Percentiles rank a stretch among this genome's conserved stretches.
Evolutionary conservation across 169 alveolate species (phyloP).

Genomic region (Plasmodium yoelii): DNA sequence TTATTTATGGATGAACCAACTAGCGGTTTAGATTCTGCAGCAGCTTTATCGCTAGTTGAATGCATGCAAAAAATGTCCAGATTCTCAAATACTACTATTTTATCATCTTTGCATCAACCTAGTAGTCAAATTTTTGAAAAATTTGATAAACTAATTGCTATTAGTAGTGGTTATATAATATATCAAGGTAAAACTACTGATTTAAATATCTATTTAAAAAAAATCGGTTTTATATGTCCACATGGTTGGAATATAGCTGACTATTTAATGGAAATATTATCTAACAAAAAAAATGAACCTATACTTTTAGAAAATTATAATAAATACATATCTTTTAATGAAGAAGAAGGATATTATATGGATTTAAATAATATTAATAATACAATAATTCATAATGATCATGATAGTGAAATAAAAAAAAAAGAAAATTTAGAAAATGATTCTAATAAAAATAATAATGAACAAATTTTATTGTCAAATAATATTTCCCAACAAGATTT

Average conservation of each 20-base stretch:
- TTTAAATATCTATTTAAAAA: slow-evolving; percentile 59
- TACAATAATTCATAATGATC: slow-evolving; percentile 45
- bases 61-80: slow-evolving; percentile 75
- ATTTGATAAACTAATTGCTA: slow-evolving; percentile 84
- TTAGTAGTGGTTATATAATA: slow-evolving; percentile 84
- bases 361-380: slow-evolving; percentile 23
- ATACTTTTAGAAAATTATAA: slow-evolving; percentile 50
- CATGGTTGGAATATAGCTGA: slow-evolving; percentile 81
- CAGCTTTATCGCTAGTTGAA: slow-evolving; percentile 81
- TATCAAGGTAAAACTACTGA: slow-evolving; percentile 85
- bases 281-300: slow-evolving; percentile 19
- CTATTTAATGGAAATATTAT: slow-evolving; percentile 77
- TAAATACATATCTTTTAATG: slow-evolving; percentile 24
- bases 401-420: background rate
- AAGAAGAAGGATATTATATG: slow-evolving; percentile 34
- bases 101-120: slow-evolving; percentile 86
- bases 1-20: slow-evolving; percentile 92
- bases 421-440: background rate
- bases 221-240: slow-evolving; percentile 75
- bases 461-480: background rate
- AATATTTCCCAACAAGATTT: background rate
- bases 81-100: slow-evolving; percentile 75
- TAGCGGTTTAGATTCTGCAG: slow-evolving; percentile 90
- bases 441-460: background rate
- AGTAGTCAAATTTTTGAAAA: slow-evolving; percentile 80